A percentile compares a stretch with the other conserved stretches of the same genome.
phyloP scores from a whole-genome alignment of 345 rosid species.

The Conringia planisiliqua region DNA sequence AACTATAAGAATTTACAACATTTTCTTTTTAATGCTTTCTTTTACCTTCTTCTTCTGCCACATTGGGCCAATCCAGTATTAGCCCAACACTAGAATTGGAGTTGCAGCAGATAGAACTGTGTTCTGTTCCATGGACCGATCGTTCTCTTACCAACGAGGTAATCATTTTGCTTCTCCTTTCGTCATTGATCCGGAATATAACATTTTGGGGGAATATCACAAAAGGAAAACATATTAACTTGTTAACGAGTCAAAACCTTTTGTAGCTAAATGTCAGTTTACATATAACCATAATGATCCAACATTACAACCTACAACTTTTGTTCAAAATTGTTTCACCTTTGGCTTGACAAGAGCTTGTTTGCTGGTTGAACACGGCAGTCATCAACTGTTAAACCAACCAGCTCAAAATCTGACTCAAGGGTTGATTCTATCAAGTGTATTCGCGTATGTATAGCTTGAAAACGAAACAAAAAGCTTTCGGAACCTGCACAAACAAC shows the following conservation, averaged over 20 bases:
- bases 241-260: neutral
- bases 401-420: conserved; percentile 7
- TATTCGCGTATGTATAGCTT: conserved; percentile 64
- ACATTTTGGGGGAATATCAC: neutral
- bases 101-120: no score
- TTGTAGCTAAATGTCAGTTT: neutral
- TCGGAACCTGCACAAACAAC: conserved; percentile 56
- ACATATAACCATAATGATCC: neutral
- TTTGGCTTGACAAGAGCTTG: neutral
- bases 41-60: neutral
- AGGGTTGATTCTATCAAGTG: conserved; percentile 46
- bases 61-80: neutral
- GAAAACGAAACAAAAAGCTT: conserved; percentile 81
- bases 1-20: no score
- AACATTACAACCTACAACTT: neutral
- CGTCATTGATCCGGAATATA: neutral
- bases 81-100: neutral
- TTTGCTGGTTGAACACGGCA: neutral
- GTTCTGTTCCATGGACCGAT: conserved; percentile 29
- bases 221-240: neutral
- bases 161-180: neutral
- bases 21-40: neutral
- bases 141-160: conserved; percentile 91
- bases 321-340: neutral
- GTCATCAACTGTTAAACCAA: neutral